These are phyloP conservation scores for Hymenoscyphus linearis DNA, from an alignment of 2,329 filamentous ascomycete genomes.

Conservation along the genomic window DNA sequence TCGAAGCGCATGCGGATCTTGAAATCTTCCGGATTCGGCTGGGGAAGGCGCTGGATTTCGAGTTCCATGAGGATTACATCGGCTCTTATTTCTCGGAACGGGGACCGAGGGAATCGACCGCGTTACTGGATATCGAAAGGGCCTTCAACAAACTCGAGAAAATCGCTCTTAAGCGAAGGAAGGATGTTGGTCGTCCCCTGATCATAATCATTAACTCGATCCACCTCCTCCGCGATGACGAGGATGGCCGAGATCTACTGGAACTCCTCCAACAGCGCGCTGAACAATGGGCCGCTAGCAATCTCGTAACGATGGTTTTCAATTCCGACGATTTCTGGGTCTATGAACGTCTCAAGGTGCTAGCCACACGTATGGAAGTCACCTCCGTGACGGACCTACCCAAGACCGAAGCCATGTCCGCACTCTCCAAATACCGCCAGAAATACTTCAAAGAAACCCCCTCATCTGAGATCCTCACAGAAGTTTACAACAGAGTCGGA, in stretches of 20 bases:
- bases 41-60: conserved; percentile 90
- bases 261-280: conserved; percentile 93
- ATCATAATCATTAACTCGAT: conserved; percentile 94
- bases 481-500: conserved; percentile 82
- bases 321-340: conserved; percentile 99
- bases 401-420: conserved; percentile 69
- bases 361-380: conserved; percentile 92
- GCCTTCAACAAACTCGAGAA: conserved; percentile 98
- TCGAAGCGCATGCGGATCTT: conserved; percentile 90
- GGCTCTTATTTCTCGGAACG: conserved; percentile 92
- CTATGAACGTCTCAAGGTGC: conserved; percentile 87
- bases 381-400: conserved; percentile 79
- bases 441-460: conserved; percentile 67
- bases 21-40: conserved; percentile 93
- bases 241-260: conserved; percentile 86
- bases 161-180: conserved; percentile 70
- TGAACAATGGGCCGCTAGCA: conserved; percentile 92
- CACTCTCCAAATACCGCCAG: conserved; percentile 72
- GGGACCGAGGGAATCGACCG: conserved; percentile 85
- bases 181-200: conserved; percentile 58
- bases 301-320: conserved; percentile 86
- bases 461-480: conserved; percentile 52
- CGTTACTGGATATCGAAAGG: conserved; percentile 89
- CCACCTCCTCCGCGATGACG: conserved; percentile 85
- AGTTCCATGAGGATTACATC: conserved; percentile 97